Evolutionary conservation across 1,139 yeast genomes (phyloP), one percentile per base, ranked within the genome.

Genomic region (Candida labiduridarum): DNA sequence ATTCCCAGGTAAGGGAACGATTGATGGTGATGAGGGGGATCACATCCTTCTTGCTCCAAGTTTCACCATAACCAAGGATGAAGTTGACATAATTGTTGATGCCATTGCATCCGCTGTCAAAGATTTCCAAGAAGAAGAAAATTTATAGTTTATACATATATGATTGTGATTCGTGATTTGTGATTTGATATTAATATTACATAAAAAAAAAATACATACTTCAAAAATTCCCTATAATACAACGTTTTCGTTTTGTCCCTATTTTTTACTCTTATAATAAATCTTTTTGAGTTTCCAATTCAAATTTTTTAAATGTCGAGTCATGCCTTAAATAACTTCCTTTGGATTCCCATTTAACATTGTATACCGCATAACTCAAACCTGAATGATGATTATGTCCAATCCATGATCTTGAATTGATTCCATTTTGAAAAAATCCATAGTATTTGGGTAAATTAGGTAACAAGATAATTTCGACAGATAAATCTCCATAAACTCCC

Each of bases 381-480:
- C 96, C 96, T 57, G 83, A 86, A 63, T 89, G 96, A 12, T 67
- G 68, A 9, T 64, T 63, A 3, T 64, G 63, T 5, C 19, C 15
- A 10, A 42, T 14, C 97, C 97, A 92, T 1, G 82, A 68, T 49
- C 97, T 76, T 1, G 96, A 84, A 59, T 84, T 82, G 53, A 91
- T 68, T 1, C 89, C 92, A 64, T 87, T 76, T 39, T 87, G 77
- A 62, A 68, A 85, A 40, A 77, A 72, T 1, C 96, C 94, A 22
- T 69, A 66, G 61, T 92, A 92, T 44, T 63, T 58, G 11, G 76
- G 75, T 49, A 92, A 71, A 2, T 82, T 72, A 0, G 98, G 98
- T 47, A 92, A 71, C 19, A 92, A 64, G 16, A 89, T 64, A 7
- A 94, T 53, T 9, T 89, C 86, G 8, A 87, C 94, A 15, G 88